Conservation (phyloP, 2,329 filamentous ascomycete species). For the Colletotrichum sp. region DNA sequence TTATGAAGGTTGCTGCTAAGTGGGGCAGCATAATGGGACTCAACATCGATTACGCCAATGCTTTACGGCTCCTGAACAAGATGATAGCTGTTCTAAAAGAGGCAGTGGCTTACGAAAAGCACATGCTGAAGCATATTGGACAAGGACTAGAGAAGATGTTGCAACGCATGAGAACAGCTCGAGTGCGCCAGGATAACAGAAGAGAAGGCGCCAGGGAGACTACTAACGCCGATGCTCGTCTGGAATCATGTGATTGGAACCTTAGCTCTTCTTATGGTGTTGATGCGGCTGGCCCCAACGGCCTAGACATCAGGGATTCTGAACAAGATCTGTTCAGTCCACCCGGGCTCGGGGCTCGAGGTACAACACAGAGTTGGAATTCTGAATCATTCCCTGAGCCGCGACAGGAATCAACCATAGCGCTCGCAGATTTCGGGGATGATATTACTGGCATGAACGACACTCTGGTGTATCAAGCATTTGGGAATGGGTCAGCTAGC, state of each 20-base stretch:
- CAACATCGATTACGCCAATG: slow-evolving; percentile 35
- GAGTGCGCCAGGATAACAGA: accelerated
- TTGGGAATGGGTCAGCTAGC: slow-evolving; percentile 27
- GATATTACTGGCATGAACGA: slow-evolving; percentile 27
- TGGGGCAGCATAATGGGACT: slow-evolving; percentile 37
- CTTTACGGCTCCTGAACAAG: slow-evolving; percentile 32
- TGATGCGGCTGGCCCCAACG: accelerated
- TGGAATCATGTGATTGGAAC: not conserved
- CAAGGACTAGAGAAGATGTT: slow-evolving; percentile 39
- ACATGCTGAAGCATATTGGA: slow-evolving; percentile 41
- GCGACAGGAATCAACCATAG: not conserved
- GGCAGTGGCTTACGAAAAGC: slow-evolving; percentile 35
- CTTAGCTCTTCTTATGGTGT: not conserved
- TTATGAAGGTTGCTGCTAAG: slow-evolving; percentile 38
- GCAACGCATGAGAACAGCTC: not conserved
- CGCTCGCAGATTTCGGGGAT: slow-evolving; percentile 20
- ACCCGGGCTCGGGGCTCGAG: not conserved
- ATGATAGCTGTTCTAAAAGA: slow-evolving; percentile 35
- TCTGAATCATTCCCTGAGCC: not conserved
- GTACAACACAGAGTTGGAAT: not conserved
- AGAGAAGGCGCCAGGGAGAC: accelerated
- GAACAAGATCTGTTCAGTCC: accelerated
- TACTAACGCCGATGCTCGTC: not conserved
- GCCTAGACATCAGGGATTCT: accelerated
- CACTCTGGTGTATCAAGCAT: slow-evolving; percentile 30